Evolutionary conservation across 2,329 filamentous ascomycete species (phyloP).

Genomic region (Hawksworthiomyces lignivorus): DNA sequence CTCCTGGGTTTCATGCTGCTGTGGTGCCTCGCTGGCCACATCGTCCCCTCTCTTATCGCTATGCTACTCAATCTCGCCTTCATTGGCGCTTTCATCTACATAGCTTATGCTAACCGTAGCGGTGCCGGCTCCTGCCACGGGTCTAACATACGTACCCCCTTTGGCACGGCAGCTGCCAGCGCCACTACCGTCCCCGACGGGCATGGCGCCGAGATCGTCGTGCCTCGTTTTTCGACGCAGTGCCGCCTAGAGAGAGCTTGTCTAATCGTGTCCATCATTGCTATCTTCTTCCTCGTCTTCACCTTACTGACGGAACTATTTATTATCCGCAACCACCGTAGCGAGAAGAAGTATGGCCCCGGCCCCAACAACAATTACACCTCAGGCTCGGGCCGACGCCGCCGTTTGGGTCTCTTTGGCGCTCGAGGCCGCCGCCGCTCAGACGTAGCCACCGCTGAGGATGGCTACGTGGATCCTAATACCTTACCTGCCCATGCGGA

Average conservation of each 20-base stretch:
- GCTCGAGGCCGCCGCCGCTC: slow-evolving; percentile 19
- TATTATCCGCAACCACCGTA: slow-evolving; percentile 24
- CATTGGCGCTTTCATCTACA: slow-evolving; percentile 68
- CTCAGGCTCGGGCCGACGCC: slow-evolving; percentile 24
- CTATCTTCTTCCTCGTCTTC: slow-evolving; percentile 37
- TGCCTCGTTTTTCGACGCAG: slow-evolving; percentile 43
- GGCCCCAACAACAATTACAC: slow-evolving; percentile 34
- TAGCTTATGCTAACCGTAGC: slow-evolving; percentile 65
- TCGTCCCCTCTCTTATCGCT: slow-evolving; percentile 63
- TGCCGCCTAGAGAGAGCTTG: slow-evolving; percentile 71
- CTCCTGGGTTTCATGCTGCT: slow-evolving; percentile 65
- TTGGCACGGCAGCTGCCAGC: slow-evolving; percentile 55
- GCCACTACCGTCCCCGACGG: slow-evolving; percentile 39
- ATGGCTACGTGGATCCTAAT: slow-evolving; percentile 20
- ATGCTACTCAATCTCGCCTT: slow-evolving; percentile 74
- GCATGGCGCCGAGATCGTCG: slow-evolving; percentile 39
- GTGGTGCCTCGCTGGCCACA: slow-evolving; percentile 69
- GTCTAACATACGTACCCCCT: slow-evolving; percentile 53
- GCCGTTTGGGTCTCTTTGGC: slow-evolving; percentile 25
- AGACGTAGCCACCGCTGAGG: slow-evolving; percentile 9
- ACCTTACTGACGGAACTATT: slow-evolving; percentile 19
- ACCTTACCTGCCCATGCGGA: slow-evolving; percentile 27
- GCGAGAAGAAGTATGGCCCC: slow-evolving; percentile 33
- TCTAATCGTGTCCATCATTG: slow-evolving; percentile 72
- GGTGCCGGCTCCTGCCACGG: slow-evolving; percentile 58